Percentiles rank a stretch among this genome's conserved stretches.
Conservation (phyloP, 2,329 filamentous ascomycete genomes). For the Colletotrichum brevisporum region DNA sequence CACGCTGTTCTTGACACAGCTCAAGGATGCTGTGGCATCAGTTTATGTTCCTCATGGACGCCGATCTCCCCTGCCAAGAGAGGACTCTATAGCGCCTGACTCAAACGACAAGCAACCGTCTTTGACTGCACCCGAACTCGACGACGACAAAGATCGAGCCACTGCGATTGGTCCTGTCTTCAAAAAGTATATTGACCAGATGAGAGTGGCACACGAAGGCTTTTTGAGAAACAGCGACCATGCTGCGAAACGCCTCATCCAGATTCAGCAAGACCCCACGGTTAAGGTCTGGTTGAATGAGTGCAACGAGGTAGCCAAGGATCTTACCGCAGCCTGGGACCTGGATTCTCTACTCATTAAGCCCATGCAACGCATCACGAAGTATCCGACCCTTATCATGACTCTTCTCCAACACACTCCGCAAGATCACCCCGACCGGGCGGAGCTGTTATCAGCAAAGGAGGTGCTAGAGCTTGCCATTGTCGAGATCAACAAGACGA, state of each 20-base stretch:
- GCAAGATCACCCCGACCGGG: constrained; percentile 85
- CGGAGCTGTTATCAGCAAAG: constrained; percentile 70
- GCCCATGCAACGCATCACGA: constrained; percentile 93
- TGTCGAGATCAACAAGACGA: constrained; percentile 93
- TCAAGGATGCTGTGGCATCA: constrained; percentile 84
- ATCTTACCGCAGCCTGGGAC: constrained; percentile 95
- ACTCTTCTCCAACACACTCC: constrained; percentile 86
- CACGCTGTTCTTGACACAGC: constrained; percentile 80
- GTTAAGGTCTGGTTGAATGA: constrained; percentile 91
- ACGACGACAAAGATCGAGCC: constrained; percentile 66
- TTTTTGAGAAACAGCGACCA: constrained; percentile 75
- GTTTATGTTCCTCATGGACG: constrained; percentile 79
- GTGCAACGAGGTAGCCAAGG: constrained; percentile 92
- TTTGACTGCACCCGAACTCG: constrained; percentile 57
- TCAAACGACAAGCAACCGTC: constrained; percentile 49
- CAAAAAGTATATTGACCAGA: constrained; percentile 69
- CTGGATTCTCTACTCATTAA: constrained; percentile 97
- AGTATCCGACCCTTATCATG: constrained; percentile 89
- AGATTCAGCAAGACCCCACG: constrained; percentile 74
- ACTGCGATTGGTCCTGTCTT: constrained; percentile 69
- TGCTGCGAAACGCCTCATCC: constrained; percentile 72
- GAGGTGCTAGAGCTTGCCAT: constrained; percentile 75
- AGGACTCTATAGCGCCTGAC: constrained; percentile 58
- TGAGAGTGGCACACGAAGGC: constrained; percentile 73
- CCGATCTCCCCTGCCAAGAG: constrained; percentile 57